Conservation (phyloP, 306 rosid genomes). For the Gastrolobium villosum region DNA sequence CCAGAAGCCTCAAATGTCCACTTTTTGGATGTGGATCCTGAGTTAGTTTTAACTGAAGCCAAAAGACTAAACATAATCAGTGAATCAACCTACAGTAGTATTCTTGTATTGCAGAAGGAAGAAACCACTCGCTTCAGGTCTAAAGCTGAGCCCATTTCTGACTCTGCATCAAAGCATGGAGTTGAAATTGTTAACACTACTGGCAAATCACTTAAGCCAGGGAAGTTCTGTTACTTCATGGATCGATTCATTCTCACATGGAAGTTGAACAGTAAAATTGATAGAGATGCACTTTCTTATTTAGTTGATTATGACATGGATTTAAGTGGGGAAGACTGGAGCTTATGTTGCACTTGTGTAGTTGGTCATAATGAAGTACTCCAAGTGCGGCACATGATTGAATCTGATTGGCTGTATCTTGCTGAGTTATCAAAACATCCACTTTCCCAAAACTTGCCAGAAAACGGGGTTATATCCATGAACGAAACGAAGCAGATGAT, state of each 20-base stretch:
- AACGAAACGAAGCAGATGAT: conserved; percentile 44
- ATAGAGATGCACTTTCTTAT: conserved; percentile 42
- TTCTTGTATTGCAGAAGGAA: conserved; percentile 68
- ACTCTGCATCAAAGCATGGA: conserved; percentile 51
- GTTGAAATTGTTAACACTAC: conserved; percentile 47
- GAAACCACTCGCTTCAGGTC: conserved; percentile 78
- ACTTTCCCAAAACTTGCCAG: conserved; percentile 46
- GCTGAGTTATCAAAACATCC: conserved; percentile 61
- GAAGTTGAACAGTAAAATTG: conserved; percentile 59
- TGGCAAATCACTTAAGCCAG: conserved; percentile 60
- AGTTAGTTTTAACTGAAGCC: conserved; percentile 75
- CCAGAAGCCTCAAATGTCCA: conserved; percentile 71
- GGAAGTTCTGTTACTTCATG: conserved; percentile 78
- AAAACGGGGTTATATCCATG: conserved; percentile 21
- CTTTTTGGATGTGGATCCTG: conserved; percentile 69
- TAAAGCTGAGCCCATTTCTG: conserved; percentile 51
- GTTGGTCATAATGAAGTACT: conserved; percentile 46
- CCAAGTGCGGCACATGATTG: conserved; percentile 77
- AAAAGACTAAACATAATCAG: conserved; percentile 66
- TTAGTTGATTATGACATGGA: conserved; percentile 43
- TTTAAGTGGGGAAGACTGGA: conserved; percentile 42
- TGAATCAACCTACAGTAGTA: conserved; percentile 65
- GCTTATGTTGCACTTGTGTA: conserved; percentile 53
- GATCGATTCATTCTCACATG: conserved; percentile 77
- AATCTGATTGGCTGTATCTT: conserved; percentile 93